Conservation (phyloP, 2,329 filamentous ascomycete genomes). For the Monilinia laxa region DNA sequence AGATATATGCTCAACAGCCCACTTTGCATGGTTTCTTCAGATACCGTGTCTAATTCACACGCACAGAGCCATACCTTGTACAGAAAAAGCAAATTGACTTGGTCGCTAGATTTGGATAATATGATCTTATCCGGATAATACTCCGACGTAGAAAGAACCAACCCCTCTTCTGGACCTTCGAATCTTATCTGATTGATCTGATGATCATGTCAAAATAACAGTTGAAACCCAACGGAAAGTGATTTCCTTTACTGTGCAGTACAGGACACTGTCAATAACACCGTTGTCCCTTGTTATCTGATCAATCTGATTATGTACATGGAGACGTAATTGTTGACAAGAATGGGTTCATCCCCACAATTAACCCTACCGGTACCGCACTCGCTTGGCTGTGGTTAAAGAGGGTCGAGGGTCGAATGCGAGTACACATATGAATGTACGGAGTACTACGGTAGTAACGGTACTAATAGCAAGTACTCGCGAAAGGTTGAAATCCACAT, state of each 20-base stretch:
- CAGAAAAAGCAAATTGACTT: background rate
- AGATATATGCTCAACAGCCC: background rate
- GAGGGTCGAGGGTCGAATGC: background rate
- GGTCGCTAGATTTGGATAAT: background rate
- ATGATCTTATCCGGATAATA: background rate
- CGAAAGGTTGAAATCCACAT: background rate
- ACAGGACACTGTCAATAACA: too few species aligned
- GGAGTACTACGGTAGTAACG: too few species aligned
- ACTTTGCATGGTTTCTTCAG: background rate
- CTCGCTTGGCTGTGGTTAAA: background rate
- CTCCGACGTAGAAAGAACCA: background rate
- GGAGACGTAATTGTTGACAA: background rate
- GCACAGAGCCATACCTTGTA: background rate
- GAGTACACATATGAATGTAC: background rate
- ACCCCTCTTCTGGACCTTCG: background rate
- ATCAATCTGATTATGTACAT: conserved; percentile 13
- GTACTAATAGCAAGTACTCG: too few species aligned
- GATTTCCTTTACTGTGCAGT: background rate
- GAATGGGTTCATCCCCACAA: background rate
- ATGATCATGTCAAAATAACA: background rate
- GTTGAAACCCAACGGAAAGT: background rate
- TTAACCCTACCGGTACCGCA: conserved; percentile 1
- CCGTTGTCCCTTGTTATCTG: conserved; percentile 10
- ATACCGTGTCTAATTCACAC: background rate
- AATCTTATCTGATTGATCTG: conserved; percentile 14